Evolutionary conservation across 2,329 filamentous ascomycete species (phyloP).

Genomic region (Sclerotinia borealis): DNA sequence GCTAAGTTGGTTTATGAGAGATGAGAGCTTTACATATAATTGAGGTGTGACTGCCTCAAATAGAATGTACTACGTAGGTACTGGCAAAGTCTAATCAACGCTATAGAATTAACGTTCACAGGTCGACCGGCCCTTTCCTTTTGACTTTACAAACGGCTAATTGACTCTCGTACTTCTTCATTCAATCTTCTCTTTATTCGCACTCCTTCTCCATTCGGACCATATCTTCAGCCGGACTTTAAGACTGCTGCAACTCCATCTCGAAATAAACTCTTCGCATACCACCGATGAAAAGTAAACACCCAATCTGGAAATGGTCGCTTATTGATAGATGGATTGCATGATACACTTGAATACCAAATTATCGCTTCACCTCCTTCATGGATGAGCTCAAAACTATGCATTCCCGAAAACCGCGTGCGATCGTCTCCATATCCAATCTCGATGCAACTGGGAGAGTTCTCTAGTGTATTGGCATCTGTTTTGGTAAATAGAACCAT

Average conservation of each 20-base stretch:
- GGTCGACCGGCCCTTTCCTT: background rate
- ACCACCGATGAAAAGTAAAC: background rate
- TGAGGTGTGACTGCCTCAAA: background rate
- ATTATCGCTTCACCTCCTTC: background rate
- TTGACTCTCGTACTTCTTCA: too few species aligned
- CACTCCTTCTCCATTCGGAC: background rate
- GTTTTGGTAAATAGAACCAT: conserved; percentile 13
- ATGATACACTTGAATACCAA: background rate
- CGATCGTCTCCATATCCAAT: conserved; percentile 18
- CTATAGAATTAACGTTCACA: background rate
- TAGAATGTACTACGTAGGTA: too few species aligned
- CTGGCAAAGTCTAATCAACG: background rate
- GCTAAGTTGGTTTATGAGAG: background rate
- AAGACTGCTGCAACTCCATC: background rate
- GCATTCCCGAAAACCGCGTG: conserved; percentile 17
- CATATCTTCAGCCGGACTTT: background rate
- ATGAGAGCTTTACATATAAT: background rate
- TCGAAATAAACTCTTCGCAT: background rate
- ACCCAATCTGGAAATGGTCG: background rate
- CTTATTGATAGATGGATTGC: background rate
- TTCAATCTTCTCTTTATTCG: too few species aligned
- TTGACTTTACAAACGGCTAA: too few species aligned
- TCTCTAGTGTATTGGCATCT: background rate
- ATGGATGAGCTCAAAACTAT: conserved; percentile 14
- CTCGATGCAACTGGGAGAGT: conserved; percentile 15